A percentile compares a stretch with the other conserved stretches of the same genome.
Conservation (phyloP, 345 rosid species). For the Eucalyptus curtisii region DNA sequence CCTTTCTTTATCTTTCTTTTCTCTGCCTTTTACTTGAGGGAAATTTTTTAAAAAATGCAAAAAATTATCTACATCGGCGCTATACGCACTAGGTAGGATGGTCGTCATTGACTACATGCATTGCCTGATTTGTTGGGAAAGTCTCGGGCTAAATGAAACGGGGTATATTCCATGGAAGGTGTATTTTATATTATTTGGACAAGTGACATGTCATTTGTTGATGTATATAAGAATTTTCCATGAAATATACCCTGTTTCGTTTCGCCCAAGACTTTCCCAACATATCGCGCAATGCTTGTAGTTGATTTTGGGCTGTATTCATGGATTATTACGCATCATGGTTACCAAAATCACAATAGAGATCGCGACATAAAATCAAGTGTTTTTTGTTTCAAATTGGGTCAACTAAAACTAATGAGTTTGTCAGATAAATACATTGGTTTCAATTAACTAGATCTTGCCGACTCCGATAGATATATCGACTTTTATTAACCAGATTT, state of each 20-base stretch:
- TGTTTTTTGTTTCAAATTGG: neutral
- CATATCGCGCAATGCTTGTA: neutral
- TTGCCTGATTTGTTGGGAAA: too few species aligned
- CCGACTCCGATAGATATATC: neutral
- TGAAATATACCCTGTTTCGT: neutral
- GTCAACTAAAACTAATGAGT: neutral
- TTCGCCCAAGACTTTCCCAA: neutral
- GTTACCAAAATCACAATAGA: neutral
- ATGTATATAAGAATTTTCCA: neutral
- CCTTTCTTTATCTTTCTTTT: neutral
- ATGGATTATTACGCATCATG: neutral
- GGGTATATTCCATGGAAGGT: too few species aligned
- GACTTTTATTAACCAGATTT: neutral
- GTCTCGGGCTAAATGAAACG: too few species aligned
- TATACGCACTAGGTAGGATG: neutral
- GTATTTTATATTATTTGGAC: neutral
- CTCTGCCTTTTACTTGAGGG: neutral
- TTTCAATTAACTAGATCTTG: neutral
- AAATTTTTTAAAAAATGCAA: accelerated
- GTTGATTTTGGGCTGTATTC: neutral
- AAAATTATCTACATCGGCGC: accelerated
- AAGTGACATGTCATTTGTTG: neutral
- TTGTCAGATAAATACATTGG: neutral
- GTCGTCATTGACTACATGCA: neutral
- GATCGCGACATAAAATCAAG: neutral